Evolutionary conservation across 2,329 filamentous ascomycete genomes (phyloP).

Genomic region (Lachnellula subtilissima): DNA sequence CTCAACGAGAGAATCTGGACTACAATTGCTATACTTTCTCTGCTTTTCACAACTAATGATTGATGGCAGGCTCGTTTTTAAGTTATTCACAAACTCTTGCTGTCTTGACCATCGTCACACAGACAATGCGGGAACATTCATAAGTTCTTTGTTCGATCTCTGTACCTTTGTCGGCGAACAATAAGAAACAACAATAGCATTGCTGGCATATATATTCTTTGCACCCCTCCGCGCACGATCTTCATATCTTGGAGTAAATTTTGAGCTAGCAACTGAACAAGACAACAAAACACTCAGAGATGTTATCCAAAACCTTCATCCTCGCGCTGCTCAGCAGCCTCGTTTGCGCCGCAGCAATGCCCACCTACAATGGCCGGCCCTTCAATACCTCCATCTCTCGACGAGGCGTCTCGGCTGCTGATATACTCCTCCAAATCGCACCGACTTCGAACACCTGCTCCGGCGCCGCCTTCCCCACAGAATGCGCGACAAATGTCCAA

Average conservation of each 20-base stretch:
- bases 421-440: conserved; percentile 37
- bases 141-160: neutral
- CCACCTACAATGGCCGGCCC: neutral
- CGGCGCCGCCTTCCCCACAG: conserved; percentile 37
- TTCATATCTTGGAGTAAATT: neutral
- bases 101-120: neutral
- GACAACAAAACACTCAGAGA: neutral
- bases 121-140: neutral
- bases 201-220: neutral
- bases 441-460: conserved; percentile 44
- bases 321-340: conserved; percentile 6
- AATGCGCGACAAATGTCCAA: conserved; percentile 48
- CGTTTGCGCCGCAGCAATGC: conserved; percentile 4
- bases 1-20: no score
- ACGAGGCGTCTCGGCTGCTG: conserved; percentile 9
- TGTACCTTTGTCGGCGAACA: neutral
- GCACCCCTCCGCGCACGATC: neutral
- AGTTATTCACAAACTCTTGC: neutral
- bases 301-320: conserved; percentile 5
- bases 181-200: neutral
- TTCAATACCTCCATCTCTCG: conserved; percentile 4
- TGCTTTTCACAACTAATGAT: neutral
- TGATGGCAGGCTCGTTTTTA: neutral
- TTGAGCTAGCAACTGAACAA: neutral
- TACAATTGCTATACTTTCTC: neutral